Base-by-base conservation (phyloP, 768 basidiomycete species). In the Lepiota brunneoincarnata region DNA sequence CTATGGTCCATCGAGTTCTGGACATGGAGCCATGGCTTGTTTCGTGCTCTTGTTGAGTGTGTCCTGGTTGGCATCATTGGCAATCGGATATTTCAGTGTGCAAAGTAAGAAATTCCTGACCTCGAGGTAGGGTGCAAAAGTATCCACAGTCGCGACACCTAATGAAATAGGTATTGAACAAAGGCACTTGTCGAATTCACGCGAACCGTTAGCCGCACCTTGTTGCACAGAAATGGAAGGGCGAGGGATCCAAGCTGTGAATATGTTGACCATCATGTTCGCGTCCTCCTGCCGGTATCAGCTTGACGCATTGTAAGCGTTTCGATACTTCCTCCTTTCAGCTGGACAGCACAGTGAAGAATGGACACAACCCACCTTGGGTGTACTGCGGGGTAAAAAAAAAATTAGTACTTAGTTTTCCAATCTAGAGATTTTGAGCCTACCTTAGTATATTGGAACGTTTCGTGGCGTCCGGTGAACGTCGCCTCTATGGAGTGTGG, bases 11-110 rank as follows among this genome's bases (percentile, higher is more conserved):
- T 38, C 72, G 70, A 0, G 80, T 78, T 51, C 68, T 72, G 0
- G 81, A 78, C 83, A 85, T 85, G 1, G 81, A 83, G 4, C 84
- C 85, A 54, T 86, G 84, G 12, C 72, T 72, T 0, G 84, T 86
- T 40, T 84, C 82, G 36, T 86, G 84, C 41, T 82, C 80, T 57
- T 76, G 72, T 53, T 86, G 82, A 0, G 79, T 52, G 53, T 86
- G 84, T 0, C 79, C 84, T 86, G n/a, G n/a, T n/a, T 86, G 28
- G 11, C 18, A 38, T 15, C n/a, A 17, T n/a, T 21, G 45, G 36
- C 49, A 35, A 6, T 9, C 37, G 20, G 15, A 35, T 38, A 40
- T 2, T 12, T 10, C 7, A 21, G 12, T 18, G 12, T 24, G 18
- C 5, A 15, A n/a, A n/a, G 17, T 10, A 39, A 23, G 5, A 26